Percentiles rank a stretch among this genome's conserved stretches.
These are phyloP conservation scores for Sporisorium reilianum DNA, from an alignment of 1,284 basidiomycete genomes.

Conservation along the genomic window DNA sequence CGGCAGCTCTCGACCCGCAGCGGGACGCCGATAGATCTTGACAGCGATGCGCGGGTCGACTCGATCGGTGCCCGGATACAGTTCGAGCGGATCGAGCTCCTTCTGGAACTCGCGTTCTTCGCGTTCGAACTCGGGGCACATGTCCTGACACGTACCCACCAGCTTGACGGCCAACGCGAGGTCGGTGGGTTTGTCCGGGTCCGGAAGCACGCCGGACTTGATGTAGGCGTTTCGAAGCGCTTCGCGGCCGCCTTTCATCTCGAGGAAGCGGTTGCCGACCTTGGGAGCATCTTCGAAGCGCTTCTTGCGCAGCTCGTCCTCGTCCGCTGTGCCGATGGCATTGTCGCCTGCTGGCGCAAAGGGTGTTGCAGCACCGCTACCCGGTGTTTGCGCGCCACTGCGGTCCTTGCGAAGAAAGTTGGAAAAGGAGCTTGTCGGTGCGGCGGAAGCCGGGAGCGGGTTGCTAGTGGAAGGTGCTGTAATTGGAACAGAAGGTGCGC, in stretches of 20 bases:
- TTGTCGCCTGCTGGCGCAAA: not conserved
- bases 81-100: slow-evolving; percentile 87
- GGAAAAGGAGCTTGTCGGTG: slow-evolving; percentile 42
- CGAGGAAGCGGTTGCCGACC: slow-evolving; percentile 52
- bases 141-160: slow-evolving; percentile 88
- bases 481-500: no score
- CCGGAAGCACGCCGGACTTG: slow-evolving; percentile 85
- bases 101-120: slow-evolving; percentile 91
- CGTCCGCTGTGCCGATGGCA: slow-evolving; percentile 15
- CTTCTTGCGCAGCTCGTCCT: slow-evolving; percentile 52
- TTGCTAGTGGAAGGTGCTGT: not conserved
- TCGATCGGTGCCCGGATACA: slow-evolving; percentile 72
- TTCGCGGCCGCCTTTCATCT: slow-evolving; percentile 50
- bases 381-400: slow-evolving; percentile 31
- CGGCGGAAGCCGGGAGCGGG: slow-evolving; percentile 12
- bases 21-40: slow-evolving; percentile 92
- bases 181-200: slow-evolving; percentile 80
- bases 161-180: slow-evolving; percentile 89
- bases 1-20: slow-evolving; percentile 84
- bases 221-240: slow-evolving; percentile 80
- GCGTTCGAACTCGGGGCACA: slow-evolving; percentile 94
- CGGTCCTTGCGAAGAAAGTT: slow-evolving; percentile 49
- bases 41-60: slow-evolving; percentile 89
- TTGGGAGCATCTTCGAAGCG: slow-evolving; percentile 54
- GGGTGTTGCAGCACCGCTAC: slow-evolving; percentile 4